Base-by-base conservation (phyloP, 768 basidiomycete genomes). In the Leccinum truebloodii region DNA sequence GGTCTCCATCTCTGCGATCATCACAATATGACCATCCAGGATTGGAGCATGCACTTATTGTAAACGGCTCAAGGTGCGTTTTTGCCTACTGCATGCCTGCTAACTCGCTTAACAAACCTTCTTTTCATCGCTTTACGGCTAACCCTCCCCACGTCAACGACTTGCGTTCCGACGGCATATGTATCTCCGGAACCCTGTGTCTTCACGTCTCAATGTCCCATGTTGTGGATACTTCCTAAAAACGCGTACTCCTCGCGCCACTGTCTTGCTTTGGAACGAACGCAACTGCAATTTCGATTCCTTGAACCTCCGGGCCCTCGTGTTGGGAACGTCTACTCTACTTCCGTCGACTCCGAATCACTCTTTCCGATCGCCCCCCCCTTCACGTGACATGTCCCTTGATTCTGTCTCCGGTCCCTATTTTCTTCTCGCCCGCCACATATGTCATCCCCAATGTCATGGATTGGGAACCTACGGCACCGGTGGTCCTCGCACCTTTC, bases 31-130 rank as follows among this genome's bases (percentile, higher is more conserved):
- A 48, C 28, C 39, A 30, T 65, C 48, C 72, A 93, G 90, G 48
- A 86, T 87, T 63, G 90, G 92, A 59, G 92, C 92, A 48, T 94
- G 92, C 74, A 88, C 83, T 3, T 86, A 93, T 69, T 94, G 92
- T 82, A 94, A 92, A 74, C 89, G 86, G 69, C 85, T 93, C 68
- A 94, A 94, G 87, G 90, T 88, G 75, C 59, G 85, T 77, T 34
- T 59, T 56, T 55, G 28, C 55, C 53, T 65, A 22, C 20, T 54
- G 6, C 5, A n/a, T 63, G 24, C 14, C 28, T 48, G 24, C 50
- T 51, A 12, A 55, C 24, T 67, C 55, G 61, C 69, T 76, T 62
- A 75, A 46, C 57, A 56, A 54, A 60, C 4, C 8, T 59, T 26
- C 50, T 59, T 51, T 54, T 61, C 55, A 62, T 64, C 57, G 28